Evolutionary conservation across 1,284 basidiomycete species (phyloP).

Genomic region (Cutaneotrichosporon cavernicola): DNA sequence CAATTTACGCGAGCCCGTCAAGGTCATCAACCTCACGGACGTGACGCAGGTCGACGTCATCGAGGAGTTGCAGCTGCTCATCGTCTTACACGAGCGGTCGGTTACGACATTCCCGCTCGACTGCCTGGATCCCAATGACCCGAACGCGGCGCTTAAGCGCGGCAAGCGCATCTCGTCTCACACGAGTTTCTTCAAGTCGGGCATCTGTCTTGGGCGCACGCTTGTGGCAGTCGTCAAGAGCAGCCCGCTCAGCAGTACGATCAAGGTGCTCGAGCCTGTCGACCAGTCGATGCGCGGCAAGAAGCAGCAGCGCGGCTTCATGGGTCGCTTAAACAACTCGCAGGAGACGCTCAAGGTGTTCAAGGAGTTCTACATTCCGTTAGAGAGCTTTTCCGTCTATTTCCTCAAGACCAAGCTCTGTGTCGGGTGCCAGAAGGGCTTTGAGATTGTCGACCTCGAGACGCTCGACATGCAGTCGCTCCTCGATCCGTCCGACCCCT

Average conservation of each 20-base stretch:
- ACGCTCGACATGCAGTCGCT: constrained; percentile 95
- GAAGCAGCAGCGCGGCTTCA: constrained; percentile 80
- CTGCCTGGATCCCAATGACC: constrained; percentile 84
- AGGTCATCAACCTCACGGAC: constrained; percentile 83
- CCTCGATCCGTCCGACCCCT: constrained; percentile 87
- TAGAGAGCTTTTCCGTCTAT: constrained; percentile 93
- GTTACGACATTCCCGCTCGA: constrained; percentile 97
- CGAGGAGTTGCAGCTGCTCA: constrained; percentile 91
- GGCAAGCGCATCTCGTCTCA: constrained; percentile 94
- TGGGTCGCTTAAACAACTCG: constrained; percentile 80
- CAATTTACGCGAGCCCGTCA: constrained; percentile 74
- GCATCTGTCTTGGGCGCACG: constrained; percentile 87
- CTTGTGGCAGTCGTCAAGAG: constrained; percentile 98
- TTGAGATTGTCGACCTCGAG: constrained; percentile 98
- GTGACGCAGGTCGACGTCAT: constrained; percentile 95
- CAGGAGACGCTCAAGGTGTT: constrained; percentile 93
- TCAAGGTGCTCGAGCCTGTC: constrained; percentile 96
- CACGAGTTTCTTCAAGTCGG: constrained; percentile 97
- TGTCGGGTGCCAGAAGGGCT: constrained; percentile 96
- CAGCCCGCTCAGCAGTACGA: constrained; percentile 88
- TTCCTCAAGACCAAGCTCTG: constrained; percentile 98
- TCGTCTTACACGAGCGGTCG: constrained; percentile 93
- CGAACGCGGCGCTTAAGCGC: constrained; percentile 83
- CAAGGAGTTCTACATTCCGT: constrained; percentile 99
- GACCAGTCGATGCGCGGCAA: constrained; percentile 80